A percentile compares a stretch with the other conserved stretches of the same genome.
These are phyloP conservation scores for Salix caprea DNA, from an alignment of 345 rosid genomes.

Conservation along the genomic window DNA sequence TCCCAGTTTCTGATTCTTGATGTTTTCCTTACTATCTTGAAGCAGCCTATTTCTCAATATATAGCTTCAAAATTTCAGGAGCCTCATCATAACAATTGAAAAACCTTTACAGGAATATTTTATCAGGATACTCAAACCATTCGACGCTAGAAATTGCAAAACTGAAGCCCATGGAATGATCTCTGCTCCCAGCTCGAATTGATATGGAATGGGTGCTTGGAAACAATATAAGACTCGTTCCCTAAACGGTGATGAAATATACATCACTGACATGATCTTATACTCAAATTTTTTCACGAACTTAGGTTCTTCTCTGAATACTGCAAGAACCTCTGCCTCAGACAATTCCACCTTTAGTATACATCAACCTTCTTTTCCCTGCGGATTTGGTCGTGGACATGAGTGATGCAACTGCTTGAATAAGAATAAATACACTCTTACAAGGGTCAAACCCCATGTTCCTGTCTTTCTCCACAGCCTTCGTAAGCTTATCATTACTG, in stretches of 20 bases:
- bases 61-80: too few species aligned
- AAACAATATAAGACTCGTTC: not conserved
- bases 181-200: not conserved
- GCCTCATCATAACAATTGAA: too few species aligned
- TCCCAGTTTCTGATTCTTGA: too few species aligned
- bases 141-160: not conserved
- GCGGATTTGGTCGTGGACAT: conserved; percentile 28
- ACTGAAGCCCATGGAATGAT: not conserved
- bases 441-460: conserved; percentile 42
- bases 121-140: not conserved
- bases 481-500: conserved; percentile 13
- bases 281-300: conserved; percentile 40
- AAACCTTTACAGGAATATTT: too few species aligned
- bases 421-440: conserved; percentile 24
- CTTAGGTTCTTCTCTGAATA: conserved; percentile 24
- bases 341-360: conserved; percentile 53
- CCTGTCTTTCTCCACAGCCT: too few species aligned
- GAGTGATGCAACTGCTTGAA: conserved; percentile 32
- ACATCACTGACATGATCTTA: conserved; percentile 36
- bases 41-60: too few species aligned
- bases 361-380: conserved; percentile 39
- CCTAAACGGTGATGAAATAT: not conserved
- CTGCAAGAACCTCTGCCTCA: conserved; percentile 29
- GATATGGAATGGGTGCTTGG: not conserved
- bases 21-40: too few species aligned